Conservation (phyloP, 2,329 filamentous ascomycete species). For the Xylaria hypoxylon region DNA sequence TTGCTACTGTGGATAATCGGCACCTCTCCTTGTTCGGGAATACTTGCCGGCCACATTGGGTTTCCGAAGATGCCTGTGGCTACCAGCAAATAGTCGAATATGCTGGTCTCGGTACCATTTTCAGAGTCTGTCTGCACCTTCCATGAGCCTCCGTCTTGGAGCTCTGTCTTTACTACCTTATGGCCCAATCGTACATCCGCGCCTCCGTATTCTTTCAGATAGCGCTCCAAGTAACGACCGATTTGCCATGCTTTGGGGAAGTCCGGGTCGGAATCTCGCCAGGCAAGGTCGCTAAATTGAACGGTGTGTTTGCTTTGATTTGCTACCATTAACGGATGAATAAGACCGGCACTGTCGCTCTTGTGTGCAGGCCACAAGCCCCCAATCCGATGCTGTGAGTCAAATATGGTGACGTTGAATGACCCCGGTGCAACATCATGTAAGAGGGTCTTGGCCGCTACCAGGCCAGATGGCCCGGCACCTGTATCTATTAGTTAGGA, state of each 20-base stretch:
- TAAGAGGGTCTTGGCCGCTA: constrained; percentile 78
- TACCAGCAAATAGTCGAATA: constrained; percentile 78
- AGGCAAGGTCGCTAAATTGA: constrained; percentile 77
- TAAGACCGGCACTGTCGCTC: constrained; percentile 61
- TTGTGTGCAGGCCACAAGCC: constrained; percentile 78
- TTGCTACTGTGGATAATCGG: constrained; percentile 76
- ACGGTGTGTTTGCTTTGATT: constrained; percentile 85
- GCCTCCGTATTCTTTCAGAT: constrained; percentile 66
- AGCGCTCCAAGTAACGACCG: constrained; percentile 76
- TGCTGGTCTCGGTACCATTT: constrained; percentile 56
- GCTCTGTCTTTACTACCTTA: constrained; percentile 57
- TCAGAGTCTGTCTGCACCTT: constrained; percentile 54
- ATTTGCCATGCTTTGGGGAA: constrained; percentile 84
- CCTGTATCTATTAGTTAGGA: constrained; percentile 56
- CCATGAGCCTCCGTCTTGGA: constrained; percentile 55
- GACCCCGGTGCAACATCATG: constrained; percentile 64
- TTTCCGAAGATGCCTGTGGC: constrained; percentile 82
- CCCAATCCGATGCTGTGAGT: constrained; percentile 73
- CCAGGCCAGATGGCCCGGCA: constrained; percentile 75
- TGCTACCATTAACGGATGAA: constrained; percentile 75
- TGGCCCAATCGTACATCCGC: constrained; percentile 63
- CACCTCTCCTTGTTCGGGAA: constrained; percentile 53
- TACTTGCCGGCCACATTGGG: constrained; percentile 63
- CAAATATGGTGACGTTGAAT: constrained; percentile 78
- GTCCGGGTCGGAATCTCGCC: constrained; percentile 70